Base-by-base conservation (phyloP, 75 land plant species). In the Larix kaempferi region DNA sequence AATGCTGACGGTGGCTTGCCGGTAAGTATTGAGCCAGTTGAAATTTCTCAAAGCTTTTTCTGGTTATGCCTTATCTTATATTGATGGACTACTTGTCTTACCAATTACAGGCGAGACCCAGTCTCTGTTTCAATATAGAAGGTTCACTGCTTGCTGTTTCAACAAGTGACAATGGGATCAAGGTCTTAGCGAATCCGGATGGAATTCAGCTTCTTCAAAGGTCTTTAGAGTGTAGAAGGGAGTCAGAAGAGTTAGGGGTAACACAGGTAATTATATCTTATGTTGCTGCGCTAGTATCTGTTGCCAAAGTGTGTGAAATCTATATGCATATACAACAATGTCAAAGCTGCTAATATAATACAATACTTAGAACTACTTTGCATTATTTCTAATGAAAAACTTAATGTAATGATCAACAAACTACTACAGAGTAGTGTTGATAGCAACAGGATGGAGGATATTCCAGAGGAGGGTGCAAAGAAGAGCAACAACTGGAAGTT, bases 1-100 rank as follows among this genome's bases (percentile, higher is more conserved):
- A 89, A 93, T 61, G 91, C 89, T 8, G 93, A 89, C 12, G 95
- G 93, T 71, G 92, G 91, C 35, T 84, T 93, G 12, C 84, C 89
- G 72, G 95, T 93, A 7, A 85, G 39, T 26, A 29, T 29, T 29
- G 1, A 29, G 33, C 1, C 54, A 49, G 12, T 1, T 49, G 0
- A 10, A 49, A 49, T 49, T 49, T 49, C 10, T 10, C 54, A 6
- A 44, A 6, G 54, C 12, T 49, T 49, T 49, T 49, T 8, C 10
- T 11, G 54, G 10, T 49, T 2, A 0, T 10, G 2, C 54, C 10
- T 11, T 2, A 10, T 49, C 0, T 49, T 49, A 49, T 49, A 49
- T 16, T 26, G 4, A 54, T 16, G 10, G 25, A 56, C 16, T 21
- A 21, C 6, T 3, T 21, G 3, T 66, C 10, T 66, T 39, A 6